Evolutionary conservation across 129 eudicot species (phyloP).

Genomic region (Chrysanthemum seticuspe): DNA sequence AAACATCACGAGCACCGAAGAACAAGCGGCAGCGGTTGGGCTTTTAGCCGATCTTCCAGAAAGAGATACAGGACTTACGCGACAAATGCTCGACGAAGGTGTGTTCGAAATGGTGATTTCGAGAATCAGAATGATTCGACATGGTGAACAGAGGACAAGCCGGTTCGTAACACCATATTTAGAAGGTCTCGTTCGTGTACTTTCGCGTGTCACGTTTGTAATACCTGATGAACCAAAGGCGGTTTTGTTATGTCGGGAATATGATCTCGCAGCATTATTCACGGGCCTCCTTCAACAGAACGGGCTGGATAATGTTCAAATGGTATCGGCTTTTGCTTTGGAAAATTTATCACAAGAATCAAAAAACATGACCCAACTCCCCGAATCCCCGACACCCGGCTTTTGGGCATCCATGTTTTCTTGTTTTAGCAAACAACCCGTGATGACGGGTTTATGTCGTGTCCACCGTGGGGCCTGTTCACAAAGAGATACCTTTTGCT

Average conservation of each 20-base stretch:
- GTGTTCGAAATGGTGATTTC: conserved; percentile 60
- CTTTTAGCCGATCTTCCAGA: conserved; percentile 87
- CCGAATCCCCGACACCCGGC: conserved; percentile 57
- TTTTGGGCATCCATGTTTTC: conserved; percentile 59
- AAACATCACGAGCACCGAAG: conserved; percentile 63
- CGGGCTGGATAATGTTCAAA: conserved; percentile 82
- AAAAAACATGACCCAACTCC: conserved; percentile 57
- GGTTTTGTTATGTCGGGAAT: conserved; percentile 58
- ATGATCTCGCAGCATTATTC: conserved; percentile 56
- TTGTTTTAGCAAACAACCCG: conserved; percentile 68
- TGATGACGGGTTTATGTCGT: conserved; percentile 66
- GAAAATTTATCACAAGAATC: conserved; percentile 73
- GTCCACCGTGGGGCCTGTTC: conserved; percentile 73
- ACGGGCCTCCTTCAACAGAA: conserved; percentile 64
- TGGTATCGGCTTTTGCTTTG: conserved; percentile 81
- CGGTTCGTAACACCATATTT: conserved; percentile 82
- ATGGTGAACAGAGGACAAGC: conserved; percentile 70
- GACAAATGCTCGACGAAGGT: conserved; percentile 76
- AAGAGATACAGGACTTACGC: conserved; percentile 64
- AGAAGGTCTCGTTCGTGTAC: conserved; percentile 89
- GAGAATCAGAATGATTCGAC: conserved; percentile 58
- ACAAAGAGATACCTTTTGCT: conserved; percentile 69
- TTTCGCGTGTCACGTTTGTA: conserved; percentile 70
- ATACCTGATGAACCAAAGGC: conserved; percentile 65
- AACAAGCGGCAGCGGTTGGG: conserved; percentile 87